A percentile compares a stretch with the other conserved stretches of the same genome.
phyloP scores from a whole-genome alignment of 2,329 filamentous ascomycete genomes.

The Monosporascus ibericus region DNA sequence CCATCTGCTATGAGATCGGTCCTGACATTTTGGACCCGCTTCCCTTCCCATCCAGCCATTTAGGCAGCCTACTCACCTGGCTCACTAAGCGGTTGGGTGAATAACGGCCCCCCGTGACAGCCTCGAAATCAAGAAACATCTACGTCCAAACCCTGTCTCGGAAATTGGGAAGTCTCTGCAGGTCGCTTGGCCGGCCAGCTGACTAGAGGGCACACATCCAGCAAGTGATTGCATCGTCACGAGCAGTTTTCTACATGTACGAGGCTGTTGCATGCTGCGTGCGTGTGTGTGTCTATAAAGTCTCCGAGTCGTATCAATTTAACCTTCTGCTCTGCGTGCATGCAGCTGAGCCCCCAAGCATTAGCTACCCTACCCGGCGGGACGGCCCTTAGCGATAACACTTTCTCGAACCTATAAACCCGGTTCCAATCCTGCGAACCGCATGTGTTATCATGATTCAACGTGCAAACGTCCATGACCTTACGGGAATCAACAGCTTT shows the following conservation, averaged over 20 bases:
- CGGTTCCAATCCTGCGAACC: too few species aligned
- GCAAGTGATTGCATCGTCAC: too few species aligned
- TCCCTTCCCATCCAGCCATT: too few species aligned
- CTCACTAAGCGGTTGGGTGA: neutral
- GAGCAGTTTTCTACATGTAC: too few species aligned
- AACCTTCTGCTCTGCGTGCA: neutral
- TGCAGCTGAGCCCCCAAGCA: neutral
- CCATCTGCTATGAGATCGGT: neutral
- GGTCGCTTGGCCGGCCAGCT: neutral
- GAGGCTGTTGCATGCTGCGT: too few species aligned
- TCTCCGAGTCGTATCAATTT: neutral
- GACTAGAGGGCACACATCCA: neutral
- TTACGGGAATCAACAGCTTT: too few species aligned
- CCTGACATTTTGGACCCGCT: neutral
- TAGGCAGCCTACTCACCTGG: neutral
- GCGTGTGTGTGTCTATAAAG: too few species aligned
- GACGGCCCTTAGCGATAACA: neutral
- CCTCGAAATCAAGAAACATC: neutral
- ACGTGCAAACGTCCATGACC: too few species aligned
- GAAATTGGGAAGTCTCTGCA: neutral
- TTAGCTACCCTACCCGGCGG: neutral
- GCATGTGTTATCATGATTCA: too few species aligned
- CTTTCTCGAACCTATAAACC: neutral
- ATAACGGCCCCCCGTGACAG: neutral
- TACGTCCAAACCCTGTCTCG: neutral